Evolutionary conservation across 116 monocot genomes (phyloP), one percentile per base, ranked within the genome.

Genomic region (Posidonia oceanica): DNA sequence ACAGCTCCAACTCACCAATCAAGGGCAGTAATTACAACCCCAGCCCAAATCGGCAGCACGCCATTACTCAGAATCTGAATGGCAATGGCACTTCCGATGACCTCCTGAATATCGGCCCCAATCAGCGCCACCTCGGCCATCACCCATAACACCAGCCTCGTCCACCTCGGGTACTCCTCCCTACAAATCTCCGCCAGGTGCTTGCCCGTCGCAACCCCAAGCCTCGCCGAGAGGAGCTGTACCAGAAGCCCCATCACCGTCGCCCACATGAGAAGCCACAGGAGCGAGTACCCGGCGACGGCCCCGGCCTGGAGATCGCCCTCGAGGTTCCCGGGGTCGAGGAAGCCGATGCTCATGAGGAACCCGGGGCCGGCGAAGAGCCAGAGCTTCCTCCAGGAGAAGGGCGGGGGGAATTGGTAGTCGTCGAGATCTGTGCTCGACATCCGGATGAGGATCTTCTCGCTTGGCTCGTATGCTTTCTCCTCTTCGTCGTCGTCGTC

Each of bases 71-170:
- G 77, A 23, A 95, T 95, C 79, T 83, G 84, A 48, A 95, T 88
- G 8, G 95, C 95, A 14, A 95, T 95, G 11, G 95, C 91, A 39
- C 95, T 95, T 4, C 95, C 95, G 44, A 95, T 95, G 10, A 95
- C 95, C 78, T 95, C 95, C 86, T 95, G 95, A 7, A 95, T 91
- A 36, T 95, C 95, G 3, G 91, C 95, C 23, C 95, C 88, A 21
- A 95, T 88, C 44, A 95, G 75, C 10, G 95, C 88, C 54, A 91
- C 51, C 83, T 95, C 95, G 5, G 95, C 84, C 95, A 95, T 95
- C 38, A 78, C 29, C 95, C 95, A 95, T n/a, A 95, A 82, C 58
- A 71, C 82, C 57, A 84, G 17, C 38, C 77, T 57, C 44, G 83
- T 83, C 86, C 91, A 84, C 21, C 61, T 37, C 51, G 88, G 88